phyloP scores from a whole-genome alignment of 805 yeast species.

The Clavispora fructus region DNA sequence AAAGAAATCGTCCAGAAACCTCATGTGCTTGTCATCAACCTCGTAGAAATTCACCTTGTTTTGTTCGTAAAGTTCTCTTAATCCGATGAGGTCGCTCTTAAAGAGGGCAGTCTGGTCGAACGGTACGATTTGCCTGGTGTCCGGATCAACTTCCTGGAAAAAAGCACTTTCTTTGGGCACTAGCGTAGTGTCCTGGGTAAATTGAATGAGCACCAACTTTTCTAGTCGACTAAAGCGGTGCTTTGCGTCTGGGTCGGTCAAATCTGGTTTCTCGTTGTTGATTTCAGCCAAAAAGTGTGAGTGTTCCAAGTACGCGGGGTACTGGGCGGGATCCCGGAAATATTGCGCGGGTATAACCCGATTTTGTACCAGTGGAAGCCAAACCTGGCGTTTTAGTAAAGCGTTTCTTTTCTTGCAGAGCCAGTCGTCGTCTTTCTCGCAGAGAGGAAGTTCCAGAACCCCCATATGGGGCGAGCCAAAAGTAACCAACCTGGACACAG shows the following conservation, averaged over 20 bases:
- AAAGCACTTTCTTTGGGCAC: constrained; percentile 71
- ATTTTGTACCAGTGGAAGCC: constrained; percentile 52
- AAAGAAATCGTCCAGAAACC: constrained; percentile 49
- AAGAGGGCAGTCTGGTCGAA: constrained; percentile 48
- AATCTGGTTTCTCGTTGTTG: constrained; percentile 51
- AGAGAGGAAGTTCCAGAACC: constrained; percentile 60
- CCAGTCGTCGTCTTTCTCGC: constrained; percentile 48
- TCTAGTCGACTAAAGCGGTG: constrained; percentile 41
- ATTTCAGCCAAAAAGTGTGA: constrained; percentile 59
- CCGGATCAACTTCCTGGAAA: constrained; percentile 51
- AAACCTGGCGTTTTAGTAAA: constrained; percentile 54
- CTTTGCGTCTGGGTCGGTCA: constrained; percentile 35
- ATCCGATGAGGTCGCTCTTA: constrained; percentile 55
- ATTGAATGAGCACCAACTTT: constrained; percentile 54
- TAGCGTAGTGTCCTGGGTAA: constrained; percentile 59
- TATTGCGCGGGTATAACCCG: constrained; percentile 69
- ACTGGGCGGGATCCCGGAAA: constrained; percentile 56
- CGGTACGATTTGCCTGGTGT: constrained; percentile 36
- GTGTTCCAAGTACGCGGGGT: constrained; percentile 48
- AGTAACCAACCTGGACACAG: constrained; percentile 52
- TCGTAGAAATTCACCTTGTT: constrained; percentile 43
- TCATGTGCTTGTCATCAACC: constrained; percentile 63
- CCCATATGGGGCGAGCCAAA: constrained; percentile 85
- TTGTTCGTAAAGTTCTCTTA: constrained; percentile 40
- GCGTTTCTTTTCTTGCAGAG: constrained; percentile 52